Evolutionary conservation across 2,329 filamentous ascomycete species (phyloP), one percentile per base, ranked within the genome.

Genomic region (Mycosphaerelloides madeirae): DNA sequence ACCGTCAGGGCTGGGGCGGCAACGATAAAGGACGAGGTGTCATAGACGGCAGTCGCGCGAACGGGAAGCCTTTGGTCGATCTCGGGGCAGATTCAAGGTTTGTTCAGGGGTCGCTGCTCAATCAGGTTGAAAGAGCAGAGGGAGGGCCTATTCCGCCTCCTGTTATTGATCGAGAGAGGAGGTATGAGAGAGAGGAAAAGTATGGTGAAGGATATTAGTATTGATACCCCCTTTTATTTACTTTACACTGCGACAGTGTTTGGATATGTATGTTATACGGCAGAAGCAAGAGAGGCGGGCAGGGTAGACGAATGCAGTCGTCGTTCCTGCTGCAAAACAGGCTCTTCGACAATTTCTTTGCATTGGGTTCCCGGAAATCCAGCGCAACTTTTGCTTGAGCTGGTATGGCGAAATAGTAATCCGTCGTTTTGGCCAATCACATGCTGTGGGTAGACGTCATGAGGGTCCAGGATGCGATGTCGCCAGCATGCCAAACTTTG

Each of bases 91-190:
- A 65, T 38, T 64, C 65, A 31, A 56, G 63, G 49, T 76, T 75
- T 52, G 69, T 65, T 8, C 58, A 67, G 28, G 72, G 68, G 18
- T 78, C 73, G 53, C 64, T 78, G 41, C 66, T 76, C 12, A 70
- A 73, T 38, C 63, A 65, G 44, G 56, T 66, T 14, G 64, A 69
- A 14, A 57, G 59, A 45, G 51, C 56, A 41, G 57, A 58, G 38
- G 50, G 56, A 8, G 46, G 46, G 13, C 58, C 60, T n/a, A 56
- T 48, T 2, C 42, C 59, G n/a, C 60, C 54, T 36, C 65, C 63
- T 11, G 53, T 67, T 11, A 64, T 71, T 41, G 68, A 69, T 53
- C 56, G 68, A 15, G 59, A 59, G 44, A 58, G 60, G 58, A 46
- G 63, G 54, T 41, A 39, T 15, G 46, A 43, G 12, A 39, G 38